These are phyloP conservation scores for Dacryopinax primogenitus DNA, from an alignment of 768 basidiomycete species.

Conservation along the genomic window DNA sequence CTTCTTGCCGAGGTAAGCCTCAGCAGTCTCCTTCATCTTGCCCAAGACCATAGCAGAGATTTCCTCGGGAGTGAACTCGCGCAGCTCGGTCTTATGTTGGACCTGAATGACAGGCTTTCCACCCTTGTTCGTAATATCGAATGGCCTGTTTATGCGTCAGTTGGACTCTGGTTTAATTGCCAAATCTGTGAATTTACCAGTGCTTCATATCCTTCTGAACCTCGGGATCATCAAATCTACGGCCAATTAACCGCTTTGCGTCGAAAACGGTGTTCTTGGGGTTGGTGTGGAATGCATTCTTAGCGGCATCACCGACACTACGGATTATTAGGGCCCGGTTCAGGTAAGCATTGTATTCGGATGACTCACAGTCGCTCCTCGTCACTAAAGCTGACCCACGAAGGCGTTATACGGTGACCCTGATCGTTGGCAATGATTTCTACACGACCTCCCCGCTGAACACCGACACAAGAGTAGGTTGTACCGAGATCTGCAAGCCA, in stretches of 20 bases:
- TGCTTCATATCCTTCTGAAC: constrained; percentile 76
- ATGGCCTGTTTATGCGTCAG: constrained; percentile 34
- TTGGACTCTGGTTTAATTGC: neutral
- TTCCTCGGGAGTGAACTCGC: constrained; percentile 85
- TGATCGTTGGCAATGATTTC: constrained; percentile 87
- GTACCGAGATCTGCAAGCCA: constrained; percentile 67
- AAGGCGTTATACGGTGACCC: constrained; percentile 79
- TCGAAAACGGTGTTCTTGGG: constrained; percentile 92
- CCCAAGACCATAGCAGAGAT: constrained; percentile 87
- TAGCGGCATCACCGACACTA: constrained; percentile 84
- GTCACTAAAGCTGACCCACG: constrained; percentile 70
- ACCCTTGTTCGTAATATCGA: constrained; percentile 61
- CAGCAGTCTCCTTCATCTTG: constrained; percentile 99
- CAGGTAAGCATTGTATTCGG: constrained; percentile 12
- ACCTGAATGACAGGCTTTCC: constrained; percentile 74
- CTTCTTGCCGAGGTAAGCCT: constrained; percentile 90
- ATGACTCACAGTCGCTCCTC: constrained; percentile 51
- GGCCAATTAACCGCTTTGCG: constrained; percentile 90
- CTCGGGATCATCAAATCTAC: constrained; percentile 67
- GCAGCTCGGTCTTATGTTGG: constrained; percentile 60
- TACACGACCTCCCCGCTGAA: constrained; percentile 72
- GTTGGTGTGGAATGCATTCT: constrained; percentile 89
- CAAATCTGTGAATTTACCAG: constrained; percentile 34
- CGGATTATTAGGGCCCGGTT: constrained; percentile 16
- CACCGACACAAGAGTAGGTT: constrained; percentile 91